These are phyloP conservation scores for Maudiozyma turicensis DNA, from an alignment of 805 yeast genomes.

Conservation along the genomic window DNA sequence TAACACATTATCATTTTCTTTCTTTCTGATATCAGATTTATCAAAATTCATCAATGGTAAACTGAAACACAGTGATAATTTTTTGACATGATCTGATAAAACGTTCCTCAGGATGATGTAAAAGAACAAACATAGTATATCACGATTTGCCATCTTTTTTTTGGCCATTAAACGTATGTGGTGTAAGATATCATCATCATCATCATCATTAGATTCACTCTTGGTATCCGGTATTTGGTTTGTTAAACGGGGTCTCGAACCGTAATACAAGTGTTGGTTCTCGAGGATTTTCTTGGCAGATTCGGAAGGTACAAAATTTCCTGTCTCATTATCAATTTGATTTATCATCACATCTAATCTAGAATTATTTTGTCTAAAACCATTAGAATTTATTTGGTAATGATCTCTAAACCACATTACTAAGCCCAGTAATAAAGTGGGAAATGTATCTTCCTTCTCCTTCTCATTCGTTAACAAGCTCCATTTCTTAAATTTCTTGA, in stretches of 20 bases:
- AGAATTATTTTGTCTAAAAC: constrained; percentile 19
- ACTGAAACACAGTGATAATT: constrained; percentile 15
- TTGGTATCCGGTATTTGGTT: neutral
- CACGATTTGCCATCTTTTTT: constrained; percentile 16
- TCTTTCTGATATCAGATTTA: neutral
- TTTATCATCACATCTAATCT: constrained; percentile 7
- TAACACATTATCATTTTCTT: neutral
- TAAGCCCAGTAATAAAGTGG: constrained; percentile 18
- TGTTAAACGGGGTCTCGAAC: constrained; percentile 9
- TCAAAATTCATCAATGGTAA: constrained; percentile 16
- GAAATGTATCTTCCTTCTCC: constrained; percentile 1
- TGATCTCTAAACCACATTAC: constrained; percentile 20
- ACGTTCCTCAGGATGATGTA: constrained; percentile 14
- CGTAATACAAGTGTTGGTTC: constrained; percentile 13
- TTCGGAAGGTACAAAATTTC: neutral
- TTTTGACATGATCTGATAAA: constrained; percentile 2
- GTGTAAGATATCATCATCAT: constrained; percentile 3
- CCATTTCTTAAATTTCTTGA: constrained; percentile 12
- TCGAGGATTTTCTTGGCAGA: constrained; percentile 3
- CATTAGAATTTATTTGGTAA: constrained; percentile 20
- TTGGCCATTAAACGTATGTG: constrained; percentile 14
- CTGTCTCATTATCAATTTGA: neutral
- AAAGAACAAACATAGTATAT: constrained; percentile 16
- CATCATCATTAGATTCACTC: too few relatives aligned
- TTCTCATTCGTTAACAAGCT: neutral